Evolutionary conservation across 2,329 filamentous ascomycete genomes (phyloP).

Genomic region (Microcyclospora tardicrescens): DNA sequence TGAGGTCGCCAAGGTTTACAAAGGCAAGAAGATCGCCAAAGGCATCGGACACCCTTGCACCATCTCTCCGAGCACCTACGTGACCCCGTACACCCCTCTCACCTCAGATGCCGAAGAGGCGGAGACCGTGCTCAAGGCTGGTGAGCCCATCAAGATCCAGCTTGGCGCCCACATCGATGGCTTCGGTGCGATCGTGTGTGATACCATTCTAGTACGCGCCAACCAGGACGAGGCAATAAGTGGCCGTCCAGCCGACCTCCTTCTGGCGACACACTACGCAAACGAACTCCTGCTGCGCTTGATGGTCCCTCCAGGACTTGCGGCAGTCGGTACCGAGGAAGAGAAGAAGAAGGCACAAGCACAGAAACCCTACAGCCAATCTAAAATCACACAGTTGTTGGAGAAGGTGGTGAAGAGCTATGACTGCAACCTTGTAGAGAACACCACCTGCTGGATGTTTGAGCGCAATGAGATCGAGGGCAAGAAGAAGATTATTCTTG

Average conservation of each 20-base stretch:
- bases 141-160: slow-evolving; percentile 92
- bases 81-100: slow-evolving; percentile 93
- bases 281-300: slow-evolving; percentile 88
- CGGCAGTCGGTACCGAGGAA: slow-evolving; percentile 75
- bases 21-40: slow-evolving; percentile 94
- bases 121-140: slow-evolving; percentile 61
- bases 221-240: slow-evolving; percentile 47
- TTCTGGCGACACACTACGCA: slow-evolving; percentile 85
- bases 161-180: slow-evolving; percentile 98
- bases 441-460: slow-evolving; percentile 95
- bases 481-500: slow-evolving; percentile 93
- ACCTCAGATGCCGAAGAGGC: slow-evolving; percentile 78
- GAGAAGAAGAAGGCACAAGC: slow-evolving; percentile 81
- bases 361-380: slow-evolving; percentile 70
- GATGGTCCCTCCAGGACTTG: slow-evolving; percentile 78
- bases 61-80: slow-evolving; percentile 81
- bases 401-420: slow-evolving; percentile 88
- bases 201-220: slow-evolving; percentile 65
- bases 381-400: slow-evolving; percentile 72
- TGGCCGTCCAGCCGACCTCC: slow-evolving; percentile 70
- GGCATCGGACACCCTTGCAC: slow-evolving; percentile 91
- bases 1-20: slow-evolving; percentile 90
- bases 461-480: slow-evolving; percentile 96
- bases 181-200: slow-evolving; percentile 90
- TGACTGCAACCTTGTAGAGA: slow-evolving; percentile 87